Conservation (phyloP, 176 grass and related monocot genomes). For the Chrysopogon serrulatus region DNA sequence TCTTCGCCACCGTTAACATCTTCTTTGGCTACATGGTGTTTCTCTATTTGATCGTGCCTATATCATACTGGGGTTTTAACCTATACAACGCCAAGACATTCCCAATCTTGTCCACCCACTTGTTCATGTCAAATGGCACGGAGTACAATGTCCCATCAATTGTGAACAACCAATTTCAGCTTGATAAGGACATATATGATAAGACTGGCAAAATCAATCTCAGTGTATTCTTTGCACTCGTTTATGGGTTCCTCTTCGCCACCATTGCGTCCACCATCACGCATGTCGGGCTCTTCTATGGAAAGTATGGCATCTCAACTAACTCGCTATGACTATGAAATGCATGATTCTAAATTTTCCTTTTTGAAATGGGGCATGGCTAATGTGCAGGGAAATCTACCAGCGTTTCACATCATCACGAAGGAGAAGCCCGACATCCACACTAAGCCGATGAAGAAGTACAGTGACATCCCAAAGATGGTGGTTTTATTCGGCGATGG, state of each 20-base stretch:
- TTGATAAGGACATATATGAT: conserved; percentile 35
- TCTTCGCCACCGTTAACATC: conserved; percentile 75
- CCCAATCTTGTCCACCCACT: conserved; percentile 65
- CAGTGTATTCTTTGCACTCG: conserved; percentile 60
- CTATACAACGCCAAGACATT: conserved; percentile 63
- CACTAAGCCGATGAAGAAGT: conserved; percentile 67
- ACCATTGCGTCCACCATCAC: conserved; percentile 61
- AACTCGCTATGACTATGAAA: neutral
- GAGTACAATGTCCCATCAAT: conserved; percentile 45
- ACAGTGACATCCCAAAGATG: conserved; percentile 68
- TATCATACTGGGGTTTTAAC: conserved; percentile 58
- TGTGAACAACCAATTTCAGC: conserved; percentile 52
- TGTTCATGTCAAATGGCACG: conserved; percentile 60
- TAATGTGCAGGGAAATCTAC: conserved; percentile 61
- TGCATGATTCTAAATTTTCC: conserved; percentile 7
- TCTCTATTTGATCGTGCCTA: conserved; percentile 47
- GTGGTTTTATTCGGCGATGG: conserved; percentile 74
- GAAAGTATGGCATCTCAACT: neutral
- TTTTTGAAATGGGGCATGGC: conserved; percentile 3
- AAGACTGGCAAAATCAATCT: conserved; percentile 53
- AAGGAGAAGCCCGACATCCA: conserved; percentile 61
- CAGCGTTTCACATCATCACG: conserved; percentile 45
- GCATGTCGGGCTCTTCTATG: conserved; percentile 76
- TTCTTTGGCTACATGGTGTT: conserved; percentile 52
- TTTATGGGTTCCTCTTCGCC: conserved; percentile 67